phyloP scores from a whole-genome alignment of 2,329 filamentous ascomycete species.

The Didymosphaeria variabile region DNA sequence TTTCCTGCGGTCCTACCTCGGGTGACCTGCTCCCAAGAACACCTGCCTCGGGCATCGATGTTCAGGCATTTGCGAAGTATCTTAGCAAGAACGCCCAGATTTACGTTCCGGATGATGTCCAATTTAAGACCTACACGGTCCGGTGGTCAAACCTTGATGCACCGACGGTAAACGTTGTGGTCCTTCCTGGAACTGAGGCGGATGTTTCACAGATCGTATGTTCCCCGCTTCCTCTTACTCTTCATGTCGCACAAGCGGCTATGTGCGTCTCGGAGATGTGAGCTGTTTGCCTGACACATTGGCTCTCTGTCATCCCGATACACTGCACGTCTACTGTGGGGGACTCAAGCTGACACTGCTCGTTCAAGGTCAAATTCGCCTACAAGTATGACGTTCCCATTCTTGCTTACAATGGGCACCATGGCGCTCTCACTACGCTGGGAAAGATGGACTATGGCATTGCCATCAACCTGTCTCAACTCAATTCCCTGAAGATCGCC shows the following conservation, averaged over 20 bases:
- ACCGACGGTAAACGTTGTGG: conserved; percentile 30
- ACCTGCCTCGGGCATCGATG: conserved; percentile 26
- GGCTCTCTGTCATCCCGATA: too few species aligned
- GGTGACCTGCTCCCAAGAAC: conserved; percentile 20
- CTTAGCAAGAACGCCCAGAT: conserved; percentile 28
- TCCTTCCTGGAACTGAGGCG: conserved; percentile 29
- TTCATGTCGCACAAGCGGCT: not conserved
- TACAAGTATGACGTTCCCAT: conserved; percentile 60
- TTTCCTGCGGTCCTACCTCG: conserved; percentile 21
- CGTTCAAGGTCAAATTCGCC: conserved; percentile 59
- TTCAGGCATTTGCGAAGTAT: conserved; percentile 25
- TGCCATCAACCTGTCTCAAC: conserved; percentile 58
- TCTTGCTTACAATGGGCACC: conserved; percentile 62
- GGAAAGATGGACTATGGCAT: conserved; percentile 61
- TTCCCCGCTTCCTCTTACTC: not conserved
- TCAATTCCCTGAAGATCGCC: conserved; percentile 56
- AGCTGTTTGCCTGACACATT: too few species aligned
- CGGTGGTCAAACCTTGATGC: conserved; percentile 31
- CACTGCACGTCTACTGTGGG: not conserved
- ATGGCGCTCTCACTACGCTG: conserved; percentile 61
- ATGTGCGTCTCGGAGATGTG: not conserved
- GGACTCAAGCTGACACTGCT: not conserved
- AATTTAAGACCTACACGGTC: conserved; percentile 26
- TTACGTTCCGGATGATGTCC: conserved; percentile 24
- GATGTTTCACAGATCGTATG: conserved; percentile 34